A percentile compares a stretch with the other conserved stretches of the same genome.
Evolutionary conservation across 768 basidiomycete species (phyloP).

Genomic region (Lentinula lateritia): DNA sequence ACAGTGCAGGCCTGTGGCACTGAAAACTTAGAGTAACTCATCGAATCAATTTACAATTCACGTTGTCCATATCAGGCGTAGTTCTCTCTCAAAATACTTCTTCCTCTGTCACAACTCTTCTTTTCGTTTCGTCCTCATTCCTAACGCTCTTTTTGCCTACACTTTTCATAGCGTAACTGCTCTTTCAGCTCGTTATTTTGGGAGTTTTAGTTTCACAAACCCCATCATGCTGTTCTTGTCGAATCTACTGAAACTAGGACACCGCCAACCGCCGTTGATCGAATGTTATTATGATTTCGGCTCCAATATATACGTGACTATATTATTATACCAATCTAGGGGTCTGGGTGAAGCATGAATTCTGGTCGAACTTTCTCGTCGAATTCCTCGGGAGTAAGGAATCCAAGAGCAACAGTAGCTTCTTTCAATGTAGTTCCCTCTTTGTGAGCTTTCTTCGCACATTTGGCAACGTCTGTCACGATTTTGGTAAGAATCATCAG

Average conservation of each 20-base stretch:
- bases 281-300: background rate
- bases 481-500: constrained; percentile 5
- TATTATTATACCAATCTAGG: background rate
- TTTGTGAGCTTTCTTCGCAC: constrained; percentile 99
- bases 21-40: constrained; percentile 1
- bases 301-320: background rate
- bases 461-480: constrained; percentile 85
- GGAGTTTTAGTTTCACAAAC: background rate
- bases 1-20: constrained; percentile 10
- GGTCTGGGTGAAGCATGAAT: constrained; percentile 75
- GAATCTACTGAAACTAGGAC: background rate
- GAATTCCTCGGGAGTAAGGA: constrained; percentile 87
- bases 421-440: constrained; percentile 96
- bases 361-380: constrained; percentile 91
- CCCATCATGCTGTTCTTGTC: background rate
- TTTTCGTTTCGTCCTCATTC: background rate
- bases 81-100: background rate
- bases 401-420: constrained; percentile 84
- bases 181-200: background rate
- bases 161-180: background rate
- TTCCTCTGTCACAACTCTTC: background rate
- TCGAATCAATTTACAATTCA: background rate
- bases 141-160: background rate
- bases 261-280: constrained; percentile 5
- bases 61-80: constrained; percentile 2